Evolutionary conservation across 495 filamentous ascomycete species (phyloP), one percentile per base, ranked within the genome.

Genomic region (Daldinia childiae): DNA sequence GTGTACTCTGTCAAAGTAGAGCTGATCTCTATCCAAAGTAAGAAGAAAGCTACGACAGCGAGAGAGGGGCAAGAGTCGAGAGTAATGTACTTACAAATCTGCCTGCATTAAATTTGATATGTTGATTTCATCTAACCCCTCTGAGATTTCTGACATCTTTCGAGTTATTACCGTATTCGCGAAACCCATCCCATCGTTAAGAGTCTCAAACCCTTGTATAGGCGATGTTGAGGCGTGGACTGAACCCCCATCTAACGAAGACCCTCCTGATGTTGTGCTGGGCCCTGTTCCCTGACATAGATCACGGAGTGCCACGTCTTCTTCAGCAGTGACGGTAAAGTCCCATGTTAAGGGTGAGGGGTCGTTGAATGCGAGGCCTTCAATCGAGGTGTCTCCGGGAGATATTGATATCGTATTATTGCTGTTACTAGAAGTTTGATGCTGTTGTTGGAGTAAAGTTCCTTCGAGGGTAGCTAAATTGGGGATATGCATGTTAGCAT

Each of bases 1-100:
- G 34, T 89, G 86, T 0, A 88, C 85, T 32, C 87, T 80, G 51
- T 89, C 87, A 62, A 89, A 88, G 62, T 88, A 89, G 9, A 88
- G 73, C 71, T 87, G 84, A 51, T 88, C 86, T 50, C 87, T 89
- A 58, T 29, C 19, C 15, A 36, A 21, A 21, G 64, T 72, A 58
- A 73, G 61, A 21, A 9, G 0, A 21, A 5, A 30, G 7, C 21
- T 9, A 12, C 2, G 1, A 43, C 15, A 21, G 17, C 6, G 21
- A 2, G 11, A 54, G 12, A 17, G 14, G 14, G n/a, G n/a, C n/a
- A 15, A 21, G 17, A 5, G 26, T 30, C 26, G 56, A 7, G n/a
- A 19, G 24, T 0, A 9, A 26, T 27, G 27, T 9, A 64, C 71
- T 58, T 66, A 73, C 71, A 73, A 51, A 29, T 73, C 71, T 55